Evolutionary conservation across 257 asterid species (phyloP), one percentile per base, ranked within the genome.

Genomic region (Sherardia arvensis): DNA sequence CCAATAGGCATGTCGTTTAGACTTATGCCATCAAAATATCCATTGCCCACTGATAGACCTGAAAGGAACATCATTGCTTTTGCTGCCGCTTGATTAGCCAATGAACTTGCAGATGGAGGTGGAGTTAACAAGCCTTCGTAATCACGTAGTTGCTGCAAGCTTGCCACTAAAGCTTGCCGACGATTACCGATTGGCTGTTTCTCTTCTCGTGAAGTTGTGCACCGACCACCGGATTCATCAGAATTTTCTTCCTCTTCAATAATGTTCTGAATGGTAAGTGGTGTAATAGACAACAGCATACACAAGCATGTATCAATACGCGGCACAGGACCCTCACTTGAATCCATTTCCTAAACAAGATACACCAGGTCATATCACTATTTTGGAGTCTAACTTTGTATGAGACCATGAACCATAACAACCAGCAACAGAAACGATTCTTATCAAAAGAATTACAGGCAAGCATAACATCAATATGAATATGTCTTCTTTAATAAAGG

Each of bases 21-120:
- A 85, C 86, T 84, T 82, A 90, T 70, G 76, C 88, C 87, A 79
- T 84, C 95, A 71, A 87, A 85, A 74, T 81, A 85, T 71, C 94
- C 96, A 83, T 81, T 79, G 67, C 90, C 80, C 69, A 81, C 86
- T 68, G 91, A 65, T 64, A 81, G 40, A 74, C 96, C 97, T 62
- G 97, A 84, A 80, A 87, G 88, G 68, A 85, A 80, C 94, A 90
- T 68, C 95, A 85, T 82, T 61, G 97, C 97, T 79, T 87, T 90
- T 34, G 88, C 90, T 64, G 96, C 96, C 59, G 97, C 97, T 82
- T 90, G 97, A 81, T 87, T 93, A 54, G 99, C 97, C 82, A 85
- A 74, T 68, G 88, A 74, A 80, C 88, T 81, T 61, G 80, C 87
- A 69, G 84, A 83, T 30, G 81, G 77, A 54, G 99, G 97, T 43